Conservation (phyloP, 1,139 yeast species). For the Scheffersomyces lignicola region DNA sequence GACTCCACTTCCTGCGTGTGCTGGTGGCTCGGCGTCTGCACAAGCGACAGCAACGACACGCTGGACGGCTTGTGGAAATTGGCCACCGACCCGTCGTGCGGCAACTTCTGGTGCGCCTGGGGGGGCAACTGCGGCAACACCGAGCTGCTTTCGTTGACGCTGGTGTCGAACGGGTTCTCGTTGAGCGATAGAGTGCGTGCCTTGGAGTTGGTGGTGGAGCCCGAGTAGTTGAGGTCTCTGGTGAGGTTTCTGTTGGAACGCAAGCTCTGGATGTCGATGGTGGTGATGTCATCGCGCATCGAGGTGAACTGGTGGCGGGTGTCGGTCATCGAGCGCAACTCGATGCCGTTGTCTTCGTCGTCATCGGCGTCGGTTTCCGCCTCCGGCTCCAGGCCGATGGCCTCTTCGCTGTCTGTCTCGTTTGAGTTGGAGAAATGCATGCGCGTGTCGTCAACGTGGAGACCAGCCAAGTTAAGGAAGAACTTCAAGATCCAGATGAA, state of each 20-base stretch:
- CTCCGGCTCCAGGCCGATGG: background rate
- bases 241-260: conserved; percentile 13
- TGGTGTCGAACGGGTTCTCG: conserved; percentile 17
- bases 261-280: conserved; percentile 28
- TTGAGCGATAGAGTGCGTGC: conserved; percentile 7
- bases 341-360: conserved; percentile 23
- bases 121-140: conserved; percentile 15
- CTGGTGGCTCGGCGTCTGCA: background rate
- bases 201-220: conserved; percentile 3
- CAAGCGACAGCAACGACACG: conserved; percentile 1
- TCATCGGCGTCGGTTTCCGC: conserved; percentile 14
- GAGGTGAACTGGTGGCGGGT: conserved; percentile 20
- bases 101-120: conserved; percentile 17
- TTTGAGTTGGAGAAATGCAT: conserved; percentile 7
- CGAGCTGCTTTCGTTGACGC: conserved; percentile 5
- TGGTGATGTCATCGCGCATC: conserved; percentile 40
- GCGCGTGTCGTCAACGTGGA: conserved; percentile 12
- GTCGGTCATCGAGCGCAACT: conserved; percentile 16
- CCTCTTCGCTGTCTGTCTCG: conserved; percentile 8
- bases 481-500: conserved; percentile 33
- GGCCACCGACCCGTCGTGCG: conserved; percentile 9
- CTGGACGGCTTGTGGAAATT: conserved; percentile 3
- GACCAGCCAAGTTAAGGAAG: conserved; percentile 20
- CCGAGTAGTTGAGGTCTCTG: background rate
- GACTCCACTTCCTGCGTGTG: conserved; percentile 5